Evolutionary conservation across 768 basidiomycete genomes (phyloP).

Genomic region (Amanita brunnescens): DNA sequence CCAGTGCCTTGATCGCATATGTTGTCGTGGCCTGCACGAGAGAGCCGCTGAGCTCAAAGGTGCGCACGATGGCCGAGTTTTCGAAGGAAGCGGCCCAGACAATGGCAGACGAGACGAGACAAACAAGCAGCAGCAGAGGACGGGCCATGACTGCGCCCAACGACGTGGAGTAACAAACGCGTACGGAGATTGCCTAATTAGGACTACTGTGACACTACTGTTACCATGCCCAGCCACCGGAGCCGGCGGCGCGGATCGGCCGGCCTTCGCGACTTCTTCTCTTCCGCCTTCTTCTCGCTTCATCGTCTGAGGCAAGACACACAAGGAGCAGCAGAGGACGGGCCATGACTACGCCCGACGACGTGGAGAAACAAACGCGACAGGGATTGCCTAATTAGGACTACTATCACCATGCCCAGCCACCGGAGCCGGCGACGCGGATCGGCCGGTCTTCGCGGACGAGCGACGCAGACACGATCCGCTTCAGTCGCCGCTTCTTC

Average conservation of each 20-base stretch:
- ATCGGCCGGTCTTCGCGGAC: conserved; percentile 76
- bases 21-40: conserved; percentile 85
- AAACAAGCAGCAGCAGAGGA: conserved; percentile 37
- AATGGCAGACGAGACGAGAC: conserved; percentile 17
- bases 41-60: conserved; percentile 84
- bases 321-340: conserved; percentile 42
- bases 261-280: conserved; percentile 67
- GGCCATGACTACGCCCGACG: conserved; percentile 36
- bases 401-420: conserved; percentile 67
- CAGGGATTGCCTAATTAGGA: conserved; percentile 12
- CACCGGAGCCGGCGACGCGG: conserved; percentile 54
- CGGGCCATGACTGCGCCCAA: conserved; percentile 38
- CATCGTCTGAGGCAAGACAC: too few species aligned
- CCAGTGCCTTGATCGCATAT: conserved; percentile 71
- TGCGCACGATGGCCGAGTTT: conserved; percentile 84
- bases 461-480: conserved; percentile 72
- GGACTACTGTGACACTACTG: too few species aligned
- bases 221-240: conserved; percentile 73
- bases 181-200: conserved; percentile 13
- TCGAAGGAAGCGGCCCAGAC: conserved; percentile 51
- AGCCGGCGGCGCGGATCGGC: conserved; percentile 65
- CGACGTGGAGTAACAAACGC: conserved; percentile 4
- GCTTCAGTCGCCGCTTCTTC: conserved; percentile 58
- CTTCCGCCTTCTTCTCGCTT: conserved; percentile 56
- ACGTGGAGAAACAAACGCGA: conserved; percentile 4